A percentile compares a stretch with the other conserved stretches of the same genome.
These are phyloP conservation scores for Pleodorina starrii DNA, from an alignment of 139 green algal species.

Conservation along the genomic window DNA sequence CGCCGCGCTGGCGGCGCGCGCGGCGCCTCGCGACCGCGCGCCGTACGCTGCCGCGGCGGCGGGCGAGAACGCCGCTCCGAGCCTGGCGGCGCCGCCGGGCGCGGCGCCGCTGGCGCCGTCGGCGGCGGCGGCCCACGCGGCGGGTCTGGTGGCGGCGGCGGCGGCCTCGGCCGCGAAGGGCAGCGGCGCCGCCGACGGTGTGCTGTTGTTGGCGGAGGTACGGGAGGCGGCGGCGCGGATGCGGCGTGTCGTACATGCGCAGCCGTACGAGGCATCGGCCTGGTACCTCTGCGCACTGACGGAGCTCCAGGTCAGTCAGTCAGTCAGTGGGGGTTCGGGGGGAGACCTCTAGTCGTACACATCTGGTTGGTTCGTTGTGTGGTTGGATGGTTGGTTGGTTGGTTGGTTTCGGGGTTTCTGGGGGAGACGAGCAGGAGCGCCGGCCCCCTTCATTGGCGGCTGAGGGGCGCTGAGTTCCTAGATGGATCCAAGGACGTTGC, in stretches of 20 bases:
- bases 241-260: slow-evolving; percentile 20
- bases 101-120: slow-evolving; percentile 4
- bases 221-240: slow-evolving; percentile 22
- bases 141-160: not conserved
- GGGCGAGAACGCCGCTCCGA: not conserved
- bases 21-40: not conserved
- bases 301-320: slow-evolving; percentile 36
- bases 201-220: not conserved
- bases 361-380: too few species aligned
- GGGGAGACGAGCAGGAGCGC: too few species aligned
- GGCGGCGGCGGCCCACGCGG: slow-evolving; percentile 5
- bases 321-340: too few species aligned
- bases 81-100: not conserved
- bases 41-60: slow-evolving; percentile 3
- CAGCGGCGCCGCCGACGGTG: not conserved
- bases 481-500: too few species aligned
- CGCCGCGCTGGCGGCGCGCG: slow-evolving; percentile 36
- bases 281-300: slow-evolving; percentile 24
- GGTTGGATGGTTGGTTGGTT: too few species aligned
- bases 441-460: too few species aligned
- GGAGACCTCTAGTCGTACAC: too few species aligned
- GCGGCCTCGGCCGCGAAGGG: not conserved
- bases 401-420: too few species aligned
- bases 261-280: slow-evolving; percentile 36
- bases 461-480: too few species aligned